A percentile compares a stretch with the other conserved stretches of the same genome.
Evolutionary conservation across 148 eudicot genomes (phyloP).

Genomic region (Drosera capensis): DNA sequence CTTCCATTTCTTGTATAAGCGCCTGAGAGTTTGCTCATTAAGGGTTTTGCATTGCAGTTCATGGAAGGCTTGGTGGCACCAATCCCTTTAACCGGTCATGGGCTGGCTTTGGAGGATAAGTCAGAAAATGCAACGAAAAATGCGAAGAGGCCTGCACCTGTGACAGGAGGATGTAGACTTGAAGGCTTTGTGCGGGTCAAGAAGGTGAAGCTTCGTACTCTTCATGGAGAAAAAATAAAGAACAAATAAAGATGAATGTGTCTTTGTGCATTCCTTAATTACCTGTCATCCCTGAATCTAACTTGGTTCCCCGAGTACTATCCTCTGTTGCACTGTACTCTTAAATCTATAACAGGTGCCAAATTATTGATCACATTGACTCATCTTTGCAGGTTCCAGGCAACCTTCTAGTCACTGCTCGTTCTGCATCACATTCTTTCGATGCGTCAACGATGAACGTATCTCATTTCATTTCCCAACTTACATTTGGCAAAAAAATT

Average conservation of each 20-base stretch:
- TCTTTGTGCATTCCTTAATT: neutral
- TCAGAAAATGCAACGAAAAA: constrained; percentile 24
- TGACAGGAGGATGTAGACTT: constrained; percentile 73
- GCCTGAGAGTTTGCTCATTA: neutral
- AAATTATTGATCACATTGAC: constrained; percentile 4
- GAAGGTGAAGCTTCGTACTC: constrained; percentile 45
- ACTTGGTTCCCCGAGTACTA: too few species aligned
- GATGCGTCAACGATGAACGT: constrained; percentile 89
- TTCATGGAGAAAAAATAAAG: too few species aligned
- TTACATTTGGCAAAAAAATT: constrained; percentile 71
- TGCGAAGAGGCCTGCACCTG: constrained; percentile 65
- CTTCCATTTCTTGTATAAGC: neutral
- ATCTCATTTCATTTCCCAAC: constrained; percentile 62
- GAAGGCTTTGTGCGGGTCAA: constrained; percentile 96
- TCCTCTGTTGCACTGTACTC: too few species aligned
- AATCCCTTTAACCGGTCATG: constrained; percentile 38
- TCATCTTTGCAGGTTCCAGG: constrained; percentile 72
- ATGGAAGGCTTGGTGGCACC: constrained; percentile 55
- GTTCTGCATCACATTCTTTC: constrained; percentile 87
- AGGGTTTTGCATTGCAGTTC: constrained; percentile 32
- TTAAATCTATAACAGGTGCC: too few species aligned
- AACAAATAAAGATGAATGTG: too few species aligned
- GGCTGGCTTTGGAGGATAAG: constrained; percentile 29
- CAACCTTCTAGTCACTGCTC: constrained; percentile 79
- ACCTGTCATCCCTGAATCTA: too few species aligned